Evolutionary conservation across 148 eudicot species (phyloP), one percentile per base, ranked within the genome.

Genomic region (Hydrangea macrophylla): DNA sequence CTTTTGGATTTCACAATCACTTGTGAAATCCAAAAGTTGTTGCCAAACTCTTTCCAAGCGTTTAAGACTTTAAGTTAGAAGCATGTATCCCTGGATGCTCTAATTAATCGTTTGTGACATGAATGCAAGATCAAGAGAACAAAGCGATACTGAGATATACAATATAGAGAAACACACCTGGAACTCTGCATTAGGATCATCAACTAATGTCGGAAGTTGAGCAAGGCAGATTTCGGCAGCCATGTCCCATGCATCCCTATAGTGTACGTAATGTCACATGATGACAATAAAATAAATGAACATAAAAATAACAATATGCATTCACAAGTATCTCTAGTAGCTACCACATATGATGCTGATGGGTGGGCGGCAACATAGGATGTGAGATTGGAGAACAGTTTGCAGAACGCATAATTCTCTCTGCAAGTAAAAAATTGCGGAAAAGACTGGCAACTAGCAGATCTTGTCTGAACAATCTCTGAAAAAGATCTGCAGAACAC

Each of bases 211-310:
- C 28, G 89, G 88, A 70, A 89, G 90, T n/a, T n/a, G n/a, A n/a
- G n/a, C n/a, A n/a, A n/a, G n/a, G 75, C 96, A 89, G 62, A 84
- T 83, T 83, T 89, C 96, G 61, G 91, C 92, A 63, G 96, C 96
- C 96, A 89, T 87, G 75, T 90, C 96, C 92, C 96, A 87, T 18
- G 96, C 92, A 73, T 90, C 88, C 92, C 92, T 87, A 65, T 6
- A 15, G 54, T 65, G 63, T 24, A 72, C 28, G 27, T 70, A 53
- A 8, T 56, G 60, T 39, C 60, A 78, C 2, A 60, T 10, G 37
- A 55, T 37, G 50, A 70, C 24, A 13, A 44, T 60, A 15, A 67
- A 24, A 17, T 51, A 56, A 54, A 33, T 6, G 36, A 39, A 36
- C 37, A 57, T 18, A 44, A 6, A 72, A 23, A 25, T n/a, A n/a